A percentile compares a stretch with the other conserved stretches of the same genome.
Conservation (phyloP, 2,329 filamentous ascomycete species). For the Colletotrichum limetticola region DNA sequence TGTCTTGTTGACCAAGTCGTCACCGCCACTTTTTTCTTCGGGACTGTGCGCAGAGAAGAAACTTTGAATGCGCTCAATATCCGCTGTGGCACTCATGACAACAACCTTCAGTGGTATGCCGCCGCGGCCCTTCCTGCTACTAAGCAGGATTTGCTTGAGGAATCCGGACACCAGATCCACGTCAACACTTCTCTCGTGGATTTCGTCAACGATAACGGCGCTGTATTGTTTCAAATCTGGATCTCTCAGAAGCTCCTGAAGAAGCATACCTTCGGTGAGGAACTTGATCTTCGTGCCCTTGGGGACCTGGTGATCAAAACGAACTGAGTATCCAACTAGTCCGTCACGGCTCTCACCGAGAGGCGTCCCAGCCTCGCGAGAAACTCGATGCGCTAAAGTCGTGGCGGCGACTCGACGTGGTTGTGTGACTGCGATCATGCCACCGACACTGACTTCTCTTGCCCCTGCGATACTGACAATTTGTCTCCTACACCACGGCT, state of each 20-base stretch:
- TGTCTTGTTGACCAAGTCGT: background rate
- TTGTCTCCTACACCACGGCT: conserved; percentile 80
- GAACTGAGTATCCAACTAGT: conserved; percentile 89
- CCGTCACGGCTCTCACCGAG: conserved; percentile 56
- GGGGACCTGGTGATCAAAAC: conserved; percentile 91
- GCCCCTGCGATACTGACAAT: conserved; percentile 58
- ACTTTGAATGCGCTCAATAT: conserved; percentile 79
- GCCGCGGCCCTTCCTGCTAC: conserved; percentile 71
- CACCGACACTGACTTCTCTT: conserved; percentile 69
- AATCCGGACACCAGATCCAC: conserved; percentile 93
- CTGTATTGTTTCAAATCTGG: conserved; percentile 86
- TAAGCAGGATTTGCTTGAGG: conserved; percentile 78
- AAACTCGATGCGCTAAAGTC: conserved; percentile 87
- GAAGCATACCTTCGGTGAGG: conserved; percentile 93
- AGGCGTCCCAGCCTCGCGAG: conserved; percentile 75
- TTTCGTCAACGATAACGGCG: conserved; percentile 92
- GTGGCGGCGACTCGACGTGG: conserved; percentile 94
- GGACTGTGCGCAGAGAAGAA: conserved; percentile 70
- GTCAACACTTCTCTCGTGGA: conserved; percentile 95
- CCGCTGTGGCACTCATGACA: conserved; percentile 96
- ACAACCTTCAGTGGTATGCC: conserved; percentile 86
- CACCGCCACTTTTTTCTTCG: background rate
- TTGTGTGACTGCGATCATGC: conserved; percentile 92
- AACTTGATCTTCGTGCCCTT: conserved; percentile 90
- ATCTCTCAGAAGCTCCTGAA: conserved; percentile 92